phyloP scores from a whole-genome alignment of 139 green algal genomes.

The Gonium pectorale region DNA sequence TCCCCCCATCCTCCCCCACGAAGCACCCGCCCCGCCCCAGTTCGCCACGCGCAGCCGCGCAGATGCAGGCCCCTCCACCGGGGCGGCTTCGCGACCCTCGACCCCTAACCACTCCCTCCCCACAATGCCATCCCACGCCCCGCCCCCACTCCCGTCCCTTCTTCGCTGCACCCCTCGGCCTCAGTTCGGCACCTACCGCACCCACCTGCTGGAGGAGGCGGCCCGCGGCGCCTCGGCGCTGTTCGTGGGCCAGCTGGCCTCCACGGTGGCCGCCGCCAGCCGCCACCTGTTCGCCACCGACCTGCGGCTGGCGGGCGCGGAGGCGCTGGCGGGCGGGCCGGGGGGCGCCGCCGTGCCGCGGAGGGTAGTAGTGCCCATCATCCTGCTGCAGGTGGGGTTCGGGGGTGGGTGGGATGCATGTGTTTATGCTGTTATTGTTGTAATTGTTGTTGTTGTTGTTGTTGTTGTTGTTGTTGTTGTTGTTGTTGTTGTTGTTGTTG shows the following conservation, averaged over 20 bases:
- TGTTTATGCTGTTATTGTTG: too few species aligned
- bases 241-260: slow-evolving; percentile 42
- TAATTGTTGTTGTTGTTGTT: too few species aligned
- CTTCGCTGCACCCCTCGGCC: too few species aligned
- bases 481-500: too few species aligned
- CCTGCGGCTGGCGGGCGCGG: slow-evolving; percentile 10
- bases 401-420: too few species aligned
- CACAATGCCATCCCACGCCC: neutral
- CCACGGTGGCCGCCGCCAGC: slow-evolving; percentile 10
- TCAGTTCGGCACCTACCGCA: slow-evolving; percentile 15
- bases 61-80: too few species aligned
- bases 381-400: slow-evolving; percentile 1
- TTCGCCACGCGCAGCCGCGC: too few species aligned
- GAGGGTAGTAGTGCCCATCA: slow-evolving; percentile 30
- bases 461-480: too few species aligned
- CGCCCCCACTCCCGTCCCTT: too few species aligned
- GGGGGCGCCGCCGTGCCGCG: neutral
- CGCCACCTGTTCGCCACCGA: slow-evolving; percentile 40
- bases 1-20: too few species aligned
- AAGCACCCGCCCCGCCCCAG: too few species aligned
- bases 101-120: neutral
- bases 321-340: slow-evolving; percentile 1
- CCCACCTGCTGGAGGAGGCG: slow-evolving; percentile 42
- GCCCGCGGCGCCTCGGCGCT: slow-evolving; percentile 6
- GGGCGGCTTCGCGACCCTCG: too few species aligned